Conservation (phyloP, 202 grass and related monocot species). For the Musa balbisiana region DNA sequence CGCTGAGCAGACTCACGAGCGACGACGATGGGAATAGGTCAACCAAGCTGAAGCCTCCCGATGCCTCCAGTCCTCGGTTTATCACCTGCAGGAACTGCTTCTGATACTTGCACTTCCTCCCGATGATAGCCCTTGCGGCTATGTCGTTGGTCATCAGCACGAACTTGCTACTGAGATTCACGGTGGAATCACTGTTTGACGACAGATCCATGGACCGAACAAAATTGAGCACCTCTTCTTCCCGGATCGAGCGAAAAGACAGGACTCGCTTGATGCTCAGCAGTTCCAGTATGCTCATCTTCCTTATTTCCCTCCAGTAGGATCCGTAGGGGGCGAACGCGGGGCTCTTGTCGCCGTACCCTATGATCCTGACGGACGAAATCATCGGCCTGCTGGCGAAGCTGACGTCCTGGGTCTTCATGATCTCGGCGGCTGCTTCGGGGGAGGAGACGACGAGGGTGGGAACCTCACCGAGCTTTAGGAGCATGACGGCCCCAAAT, state of each 20-base stretch:
- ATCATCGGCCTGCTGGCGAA: not conserved
- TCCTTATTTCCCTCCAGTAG: conserved; percentile 3
- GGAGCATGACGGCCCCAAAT: not conserved
- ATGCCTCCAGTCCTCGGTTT: not conserved
- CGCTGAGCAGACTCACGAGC: no score
- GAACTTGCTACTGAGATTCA: not conserved
- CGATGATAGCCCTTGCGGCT: not conserved
- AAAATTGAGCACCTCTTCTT: not conserved
- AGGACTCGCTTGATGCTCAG: conserved; percentile 1
- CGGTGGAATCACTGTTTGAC: not conserved
- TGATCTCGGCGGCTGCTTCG: not conserved
- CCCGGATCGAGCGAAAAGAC: not conserved
- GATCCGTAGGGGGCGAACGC: not conserved
- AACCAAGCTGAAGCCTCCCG: not conserved
- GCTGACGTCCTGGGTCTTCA: not conserved
- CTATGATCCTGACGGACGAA: not conserved
- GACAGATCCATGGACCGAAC: not conserved
- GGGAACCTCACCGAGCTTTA: not conserved
- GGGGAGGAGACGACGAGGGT: conserved; percentile 4
- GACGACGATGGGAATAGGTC: not conserved
- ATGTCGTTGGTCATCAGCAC: not conserved
- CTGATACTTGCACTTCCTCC: not conserved
- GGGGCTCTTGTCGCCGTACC: not conserved
- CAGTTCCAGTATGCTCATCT: not conserved
- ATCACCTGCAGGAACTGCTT: not conserved